Base-by-base conservation (phyloP, 352 stramenopile genomes). In the Blastocystis sp. region DNA sequence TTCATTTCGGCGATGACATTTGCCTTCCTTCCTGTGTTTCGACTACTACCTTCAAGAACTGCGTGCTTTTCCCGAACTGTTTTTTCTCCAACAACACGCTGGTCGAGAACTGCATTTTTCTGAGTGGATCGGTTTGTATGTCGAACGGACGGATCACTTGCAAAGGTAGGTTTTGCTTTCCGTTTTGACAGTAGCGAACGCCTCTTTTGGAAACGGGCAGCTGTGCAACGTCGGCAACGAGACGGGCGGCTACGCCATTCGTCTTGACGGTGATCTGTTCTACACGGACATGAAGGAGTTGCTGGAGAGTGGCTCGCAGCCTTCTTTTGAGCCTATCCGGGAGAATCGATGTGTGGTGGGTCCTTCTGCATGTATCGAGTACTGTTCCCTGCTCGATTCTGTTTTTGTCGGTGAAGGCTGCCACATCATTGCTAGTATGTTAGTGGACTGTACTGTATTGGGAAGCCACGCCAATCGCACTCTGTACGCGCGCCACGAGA, bases 181-280 rank as follows among this genome's bases (percentile, higher is more conserved):
- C 24, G 24, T 19, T 12, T 4, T 85, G 9, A 85, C 19, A 26
- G 37, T 50, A 85, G 74, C 65, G 16, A 31, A 51, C 26, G 45
- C 55, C 2, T 88, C 82, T 3, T 94, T 92, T 74, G 92, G 92
- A 55, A 96, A 95, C 78, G 94, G 94, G 6, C 80, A 74, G 19
- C 88, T 92, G 80, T 91, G 95, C 19, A 93, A 95, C 41, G 93
- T 96, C 13, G 94, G 94, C 62, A 93, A 96, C 45, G 94, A 96
- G 63, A 95, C 91, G 24, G 94, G 94, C 16, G 94, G 94, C 0
- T 92, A 94, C 31, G 91, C 94, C 82, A 82, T 96, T 19, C 91
- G 91, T 16, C 90, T 95, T 2, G 91, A 95, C 16, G 94, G 93
- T 0, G 94, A 96, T 62, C 69, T 96, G 45, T 67, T 74, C 91